These are phyloP conservation scores for Arabidopsis lyrata DNA, from an alignment of 441 rosid species.

Conservation along the genomic window DNA sequence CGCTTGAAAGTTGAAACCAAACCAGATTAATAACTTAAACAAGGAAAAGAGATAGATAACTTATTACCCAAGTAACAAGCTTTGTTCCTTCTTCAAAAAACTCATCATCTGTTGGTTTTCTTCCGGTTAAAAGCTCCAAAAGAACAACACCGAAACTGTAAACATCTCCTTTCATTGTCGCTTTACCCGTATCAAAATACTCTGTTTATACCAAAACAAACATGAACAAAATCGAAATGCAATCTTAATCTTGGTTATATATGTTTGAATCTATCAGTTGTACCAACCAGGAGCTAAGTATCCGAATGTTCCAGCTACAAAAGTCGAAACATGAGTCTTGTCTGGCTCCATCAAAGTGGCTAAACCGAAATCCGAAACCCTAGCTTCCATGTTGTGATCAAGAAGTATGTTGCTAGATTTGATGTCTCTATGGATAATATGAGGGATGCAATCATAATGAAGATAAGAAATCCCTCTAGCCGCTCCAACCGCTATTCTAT, in stretches of 20 bases:
- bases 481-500: slow-evolving; percentile 76
- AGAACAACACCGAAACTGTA: slow-evolving; percentile 89
- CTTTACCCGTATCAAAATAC: slow-evolving; percentile 86
- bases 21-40: not conserved
- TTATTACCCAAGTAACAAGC: slow-evolving; percentile 86
- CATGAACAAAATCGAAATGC: slow-evolving; percentile 1
- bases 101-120: slow-evolving; percentile 77
- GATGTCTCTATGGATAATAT: slow-evolving; percentile 87
- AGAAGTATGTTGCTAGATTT: slow-evolving; percentile 84
- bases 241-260: not conserved
- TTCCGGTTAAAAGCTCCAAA: slow-evolving; percentile 81
- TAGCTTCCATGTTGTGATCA: slow-evolving; percentile 84
- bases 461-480: slow-evolving; percentile 92
- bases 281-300: slow-evolving; percentile 83
- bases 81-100: slow-evolving; percentile 89
- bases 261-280: not conserved
- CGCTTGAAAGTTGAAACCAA: not conserved
- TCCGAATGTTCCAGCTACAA: slow-evolving; percentile 88
- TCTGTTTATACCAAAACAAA: slow-evolving; percentile 51
- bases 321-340: slow-evolving; percentile 85
- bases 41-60: not conserved
- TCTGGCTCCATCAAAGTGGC: slow-evolving; percentile 87
- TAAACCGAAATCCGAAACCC: slow-evolving; percentile 86
- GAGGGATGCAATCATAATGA: slow-evolving; percentile 92
- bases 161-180: slow-evolving; percentile 85